A percentile compares a stretch with the other conserved stretches of the same genome.
These are phyloP conservation scores for Phanerochaete sordida DNA, from an alignment of 768 basidiomycete species.

Conservation along the genomic window DNA sequence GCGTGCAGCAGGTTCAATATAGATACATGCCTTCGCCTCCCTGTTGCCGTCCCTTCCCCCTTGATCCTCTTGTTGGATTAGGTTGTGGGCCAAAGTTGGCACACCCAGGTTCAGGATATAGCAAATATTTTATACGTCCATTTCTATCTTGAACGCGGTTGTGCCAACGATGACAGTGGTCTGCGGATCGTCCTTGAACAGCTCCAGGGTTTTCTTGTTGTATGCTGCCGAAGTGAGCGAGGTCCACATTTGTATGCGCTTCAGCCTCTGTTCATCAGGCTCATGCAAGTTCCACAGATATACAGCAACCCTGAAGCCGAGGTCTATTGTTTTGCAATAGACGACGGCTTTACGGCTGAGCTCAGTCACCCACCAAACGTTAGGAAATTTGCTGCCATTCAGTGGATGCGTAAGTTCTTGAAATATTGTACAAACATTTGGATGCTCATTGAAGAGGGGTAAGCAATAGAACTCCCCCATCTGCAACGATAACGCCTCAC, in stretches of 20 bases:
- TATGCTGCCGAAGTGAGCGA: neutral
- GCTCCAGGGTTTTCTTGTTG: neutral
- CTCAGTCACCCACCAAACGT: neutral
- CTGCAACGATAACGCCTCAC: neutral
- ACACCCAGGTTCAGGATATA: neutral
- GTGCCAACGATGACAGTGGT: constrained; percentile 6
- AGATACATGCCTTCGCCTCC: too few relatives aligned
- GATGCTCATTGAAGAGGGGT: neutral
- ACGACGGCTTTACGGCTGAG: neutral
- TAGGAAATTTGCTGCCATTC: neutral
- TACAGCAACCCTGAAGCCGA: neutral
- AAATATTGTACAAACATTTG: neutral
- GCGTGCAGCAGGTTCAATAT: too few relatives aligned
- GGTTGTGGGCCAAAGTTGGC: too few relatives aligned
- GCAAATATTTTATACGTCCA: constrained; percentile 2
- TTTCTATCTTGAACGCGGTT: constrained; percentile 7
- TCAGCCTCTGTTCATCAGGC: neutral
- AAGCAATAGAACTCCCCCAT: neutral
- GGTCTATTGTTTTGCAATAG: constrained; percentile 2
- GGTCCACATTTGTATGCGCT: neutral
- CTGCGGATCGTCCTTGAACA: constrained; percentile 4
- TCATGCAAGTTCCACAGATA: neutral
- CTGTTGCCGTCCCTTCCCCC: too few relatives aligned
- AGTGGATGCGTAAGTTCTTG: neutral
- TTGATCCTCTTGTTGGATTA: too few relatives aligned